phyloP scores from a whole-genome alignment of 108 stramenopile genomes.

The Nitzschia inconspicua region DNA sequence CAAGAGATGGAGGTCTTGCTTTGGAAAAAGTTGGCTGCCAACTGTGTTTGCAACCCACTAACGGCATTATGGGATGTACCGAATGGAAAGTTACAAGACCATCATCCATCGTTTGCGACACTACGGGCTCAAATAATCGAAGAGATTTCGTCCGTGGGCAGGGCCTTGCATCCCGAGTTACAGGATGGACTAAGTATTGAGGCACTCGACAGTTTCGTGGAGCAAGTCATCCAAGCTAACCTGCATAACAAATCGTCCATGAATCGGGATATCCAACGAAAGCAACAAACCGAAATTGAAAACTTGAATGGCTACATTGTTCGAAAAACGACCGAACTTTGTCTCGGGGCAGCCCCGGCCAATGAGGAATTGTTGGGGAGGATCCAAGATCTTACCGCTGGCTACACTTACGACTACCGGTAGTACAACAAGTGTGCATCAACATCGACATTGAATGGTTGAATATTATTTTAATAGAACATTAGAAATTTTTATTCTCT shows the following conservation, averaged over 20 bases:
- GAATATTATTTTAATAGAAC: too few relatives aligned
- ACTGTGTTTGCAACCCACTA: conserved; percentile 76
- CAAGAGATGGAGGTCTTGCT: conserved; percentile 43
- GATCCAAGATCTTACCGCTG: conserved; percentile 27
- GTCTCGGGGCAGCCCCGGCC: conserved; percentile 39
- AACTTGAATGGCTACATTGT: conserved; percentile 71
- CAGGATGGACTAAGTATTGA: neutral
- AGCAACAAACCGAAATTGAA: conserved; percentile 54
- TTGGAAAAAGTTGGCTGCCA: conserved; percentile 75
- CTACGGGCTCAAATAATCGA: conserved; percentile 7
- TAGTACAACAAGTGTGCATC: too few relatives aligned
- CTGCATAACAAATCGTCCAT: conserved; percentile 63
- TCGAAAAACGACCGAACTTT: conserved; percentile 32
- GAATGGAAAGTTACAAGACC: conserved; percentile 28
- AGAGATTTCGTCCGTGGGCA: conserved; percentile 14
- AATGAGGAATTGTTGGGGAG: conserved; percentile 37
- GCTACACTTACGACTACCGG: too few relatives aligned
- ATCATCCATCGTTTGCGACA: neutral
- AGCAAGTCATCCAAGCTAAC: conserved; percentile 54
- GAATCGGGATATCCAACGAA: conserved; percentile 48
- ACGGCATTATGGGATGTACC: conserved; percentile 39
- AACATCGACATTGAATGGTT: too few relatives aligned
- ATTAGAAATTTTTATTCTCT: too few relatives aligned
- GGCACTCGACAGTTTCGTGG: conserved; percentile 37
- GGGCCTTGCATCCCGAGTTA: neutral